phyloP scores from a whole-genome alignment of 495 filamentous ascomycete genomes.

The Penicillium soppii region DNA sequence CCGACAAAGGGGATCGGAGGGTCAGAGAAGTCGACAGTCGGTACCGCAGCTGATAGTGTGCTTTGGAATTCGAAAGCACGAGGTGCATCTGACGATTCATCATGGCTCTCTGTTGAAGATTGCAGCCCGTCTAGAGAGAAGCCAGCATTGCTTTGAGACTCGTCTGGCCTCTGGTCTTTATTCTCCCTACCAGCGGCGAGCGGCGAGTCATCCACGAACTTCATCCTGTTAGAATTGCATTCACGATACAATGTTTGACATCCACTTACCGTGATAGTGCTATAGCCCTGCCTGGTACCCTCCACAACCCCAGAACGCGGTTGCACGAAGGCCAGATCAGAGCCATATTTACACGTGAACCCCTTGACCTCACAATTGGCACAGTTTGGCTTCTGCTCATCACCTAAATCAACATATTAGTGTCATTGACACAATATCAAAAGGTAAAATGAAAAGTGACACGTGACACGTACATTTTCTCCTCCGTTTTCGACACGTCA shows the following conservation, averaged over 20 bases:
- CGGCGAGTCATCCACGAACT: conserved; percentile 29
- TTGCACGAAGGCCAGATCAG: conserved; percentile 22
- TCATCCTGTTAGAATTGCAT: conserved; percentile 1
- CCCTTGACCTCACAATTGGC: conserved; percentile 31
- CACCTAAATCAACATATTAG: conserved; percentile 11
- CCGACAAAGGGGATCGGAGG: conserved; percentile 2
- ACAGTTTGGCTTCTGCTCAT: conserved; percentile 30
- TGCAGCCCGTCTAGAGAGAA: background rate
- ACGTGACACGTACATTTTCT: conserved; percentile 24
- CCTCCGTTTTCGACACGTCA: conserved; percentile 26
- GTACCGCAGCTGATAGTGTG: conserved; percentile 3
- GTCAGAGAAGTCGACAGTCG: background rate
- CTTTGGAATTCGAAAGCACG: conserved; percentile 11
- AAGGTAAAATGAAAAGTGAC: background rate
- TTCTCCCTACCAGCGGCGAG: conserved; percentile 2
- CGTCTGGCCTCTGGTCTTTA: background rate
- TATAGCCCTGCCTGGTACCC: conserved; percentile 15
- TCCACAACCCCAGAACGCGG: conserved; percentile 9
- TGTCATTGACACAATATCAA: background rate
- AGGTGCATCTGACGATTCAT: background rate
- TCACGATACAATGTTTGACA: background rate
- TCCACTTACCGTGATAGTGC: conserved; percentile 19
- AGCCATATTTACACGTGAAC: conserved; percentile 26
- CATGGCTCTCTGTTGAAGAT: background rate
- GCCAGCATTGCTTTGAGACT: background rate